A percentile compares a stretch with the other conserved stretches of the same genome.
These are phyloP conservation scores for Rhizophlyctis rosea DNA, from an alignment of 192 early-diverging fungal species.

Conservation along the genomic window DNA sequence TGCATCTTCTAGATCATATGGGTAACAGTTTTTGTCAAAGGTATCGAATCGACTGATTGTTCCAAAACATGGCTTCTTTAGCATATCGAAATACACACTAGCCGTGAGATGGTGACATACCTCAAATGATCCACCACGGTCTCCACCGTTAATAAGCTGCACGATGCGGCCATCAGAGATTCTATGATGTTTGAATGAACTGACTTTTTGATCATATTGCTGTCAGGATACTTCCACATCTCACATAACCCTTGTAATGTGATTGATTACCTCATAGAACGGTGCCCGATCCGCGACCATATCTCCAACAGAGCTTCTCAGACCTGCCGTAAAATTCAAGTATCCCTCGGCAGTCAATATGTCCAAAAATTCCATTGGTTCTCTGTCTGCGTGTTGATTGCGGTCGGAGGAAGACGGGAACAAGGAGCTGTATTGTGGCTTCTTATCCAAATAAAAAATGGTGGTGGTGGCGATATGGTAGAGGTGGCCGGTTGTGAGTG, in stretches of 20 bases:
- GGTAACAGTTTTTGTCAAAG: constrained; percentile 32
- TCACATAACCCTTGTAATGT: background rate
- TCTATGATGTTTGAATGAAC: constrained; percentile 46
- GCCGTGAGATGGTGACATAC: constrained; percentile 14
- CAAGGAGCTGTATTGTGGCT: constrained; percentile 3
- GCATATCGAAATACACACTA: too few relatives aligned
- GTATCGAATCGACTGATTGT: constrained; percentile 20
- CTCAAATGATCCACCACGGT: constrained; percentile 29
- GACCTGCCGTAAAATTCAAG: constrained; percentile 36
- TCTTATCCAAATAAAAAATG: constrained; percentile 8
- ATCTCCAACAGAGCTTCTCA: constrained; percentile 36
- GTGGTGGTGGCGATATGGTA: constrained; percentile 21
- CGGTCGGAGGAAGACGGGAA: background rate
- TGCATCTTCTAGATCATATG: constrained; percentile 54
- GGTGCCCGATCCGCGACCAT: constrained; percentile 48
- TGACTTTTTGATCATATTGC: constrained; percentile 24
- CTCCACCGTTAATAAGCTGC: constrained; percentile 10
- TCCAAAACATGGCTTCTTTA: too few relatives aligned
- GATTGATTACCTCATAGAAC: constrained; percentile 48
- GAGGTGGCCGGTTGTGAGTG: constrained; percentile 27
- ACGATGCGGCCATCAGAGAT: constrained; percentile 32
- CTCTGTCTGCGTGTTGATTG: background rate
- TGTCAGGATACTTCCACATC: background rate
- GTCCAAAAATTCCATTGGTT: constrained; percentile 28
- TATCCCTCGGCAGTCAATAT: constrained; percentile 27